Evolutionary conservation across 2,329 filamentous ascomycete species (phyloP), one percentile per base, ranked within the genome.

Genomic region (Aspergillus pseudoglaucus): DNA sequence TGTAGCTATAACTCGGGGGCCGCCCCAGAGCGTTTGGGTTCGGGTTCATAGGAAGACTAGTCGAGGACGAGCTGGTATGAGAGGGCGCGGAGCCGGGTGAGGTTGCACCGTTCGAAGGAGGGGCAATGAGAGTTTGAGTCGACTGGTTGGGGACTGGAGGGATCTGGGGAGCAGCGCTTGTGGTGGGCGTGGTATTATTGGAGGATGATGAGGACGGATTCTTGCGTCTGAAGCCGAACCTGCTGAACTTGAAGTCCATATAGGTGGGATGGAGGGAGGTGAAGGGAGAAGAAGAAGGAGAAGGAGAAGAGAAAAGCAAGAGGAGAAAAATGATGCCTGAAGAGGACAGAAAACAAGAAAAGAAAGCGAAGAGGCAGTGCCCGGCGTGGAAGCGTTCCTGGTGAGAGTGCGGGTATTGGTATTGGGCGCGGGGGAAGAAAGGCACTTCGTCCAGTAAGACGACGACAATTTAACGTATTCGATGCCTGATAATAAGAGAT

Each of bases 1-100:
- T 75, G 60, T 81, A 80, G 50, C 79, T 77, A 65, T 85, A 85
- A 62, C 79, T 83, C 39, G 82, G 82, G 57, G 82, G 82, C 51
- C 81, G 77, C 57, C 80, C 81, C 57, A 80, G 71, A 38, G 74
- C 72, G 53, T 77, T 75, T 54, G 70, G 71, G 15, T 39, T 18
- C 47, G 64, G 65, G 57, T 81, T 83, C 75, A 82, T 82, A 58
- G 77, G 69, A 41, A 78, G 70, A 57, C 75, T 77, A 50, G 74
- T 72, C 46, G 68, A 71, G 25, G 74, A 76, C 40, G 72, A 68
- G 59, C 70, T 75, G 55, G 64, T 61, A 50, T 63, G 61, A 43
- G 66, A 65, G 33, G 67, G 64, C 37, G 69, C 64, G 44, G 68
- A 63, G 38, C 62, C 65, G 41, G 61, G 49, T 32, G 66, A 61